Percentiles rank a stretch among this genome's conserved stretches.
These are phyloP conservation scores for Podospora comata DNA, from an alignment of 495 filamentous ascomycete genomes.

Conservation along the genomic window DNA sequence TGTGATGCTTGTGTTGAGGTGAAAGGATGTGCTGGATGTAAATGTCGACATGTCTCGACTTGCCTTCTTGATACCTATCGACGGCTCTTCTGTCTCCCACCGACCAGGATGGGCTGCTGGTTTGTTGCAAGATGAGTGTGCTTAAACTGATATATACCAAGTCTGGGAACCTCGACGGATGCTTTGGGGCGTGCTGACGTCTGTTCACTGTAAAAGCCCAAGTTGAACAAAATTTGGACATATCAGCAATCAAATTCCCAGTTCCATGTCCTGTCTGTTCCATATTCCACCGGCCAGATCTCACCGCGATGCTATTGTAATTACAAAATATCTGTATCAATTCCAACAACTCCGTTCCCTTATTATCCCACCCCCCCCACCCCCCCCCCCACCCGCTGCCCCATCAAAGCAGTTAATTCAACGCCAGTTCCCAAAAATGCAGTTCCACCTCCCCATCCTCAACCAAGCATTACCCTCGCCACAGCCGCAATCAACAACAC, in stretches of 20 bases:
- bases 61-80: no score
- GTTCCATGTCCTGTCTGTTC: background rate
- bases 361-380: background rate
- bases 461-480: slow-evolving; percentile 42
- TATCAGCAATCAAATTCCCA: background rate
- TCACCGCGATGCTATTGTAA: background rate
- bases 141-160: no score
- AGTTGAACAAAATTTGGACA: background rate
- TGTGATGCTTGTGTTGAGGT: no score
- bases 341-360: background rate
- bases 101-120: no score
- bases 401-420: background rate
- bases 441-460: background rate
- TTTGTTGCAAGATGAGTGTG: no score
- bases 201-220: no score
- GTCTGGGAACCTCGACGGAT: no score
- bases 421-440: background rate
- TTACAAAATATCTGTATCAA: background rate
- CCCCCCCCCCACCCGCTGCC: background rate
- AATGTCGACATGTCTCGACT: no score
- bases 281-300: background rate
- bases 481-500: slow-evolving; percentile 52
- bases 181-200: no score
- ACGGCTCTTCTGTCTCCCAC: no score
- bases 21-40: no score